phyloP scores from a whole-genome alignment of 208 protist species.

The Phytomonas sp. region DNA sequence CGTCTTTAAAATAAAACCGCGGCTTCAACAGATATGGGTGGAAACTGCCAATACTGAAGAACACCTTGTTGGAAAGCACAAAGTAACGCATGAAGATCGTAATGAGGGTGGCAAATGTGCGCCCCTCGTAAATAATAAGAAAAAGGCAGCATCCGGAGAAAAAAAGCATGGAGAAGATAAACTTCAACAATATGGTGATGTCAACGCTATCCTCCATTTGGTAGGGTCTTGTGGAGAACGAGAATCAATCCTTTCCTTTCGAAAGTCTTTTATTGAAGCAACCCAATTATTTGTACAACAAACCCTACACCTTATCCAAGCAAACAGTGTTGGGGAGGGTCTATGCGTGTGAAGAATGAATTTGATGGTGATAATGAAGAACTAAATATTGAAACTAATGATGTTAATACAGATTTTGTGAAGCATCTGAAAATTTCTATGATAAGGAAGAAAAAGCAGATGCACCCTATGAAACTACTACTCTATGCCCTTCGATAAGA shows the following conservation, averaged over 20 bases:
- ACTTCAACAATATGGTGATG: slow-evolving; percentile 42
- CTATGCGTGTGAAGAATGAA: background rate
- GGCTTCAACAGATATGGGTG: slow-evolving; percentile 51
- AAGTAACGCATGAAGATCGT: slow-evolving; percentile 50
- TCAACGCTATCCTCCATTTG: slow-evolving; percentile 17
- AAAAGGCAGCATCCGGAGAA: slow-evolving; percentile 49
- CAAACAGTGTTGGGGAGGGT: background rate
- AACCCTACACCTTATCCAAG: background rate
- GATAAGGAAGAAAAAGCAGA: slow-evolving; percentile 13
- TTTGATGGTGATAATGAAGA: background rate
- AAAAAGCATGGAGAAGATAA: slow-evolving; percentile 65
- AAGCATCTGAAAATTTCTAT: background rate
- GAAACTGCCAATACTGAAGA: slow-evolving; percentile 39
- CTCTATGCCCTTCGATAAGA: background rate
- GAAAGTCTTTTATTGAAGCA: background rate
- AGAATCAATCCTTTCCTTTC: background rate
- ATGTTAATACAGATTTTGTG: background rate
- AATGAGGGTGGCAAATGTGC: slow-evolving; percentile 27
- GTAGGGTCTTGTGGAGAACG: too few species aligned
- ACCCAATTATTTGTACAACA: background rate
- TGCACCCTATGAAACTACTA: background rate
- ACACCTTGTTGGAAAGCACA: slow-evolving; percentile 49
- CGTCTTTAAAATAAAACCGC: slow-evolving; percentile 63
- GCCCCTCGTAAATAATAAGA: slow-evolving; percentile 63
- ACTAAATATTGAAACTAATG: slow-evolving; percentile 4